Percentiles rank a stretch among this genome's conserved stretches.
Evolutionary conservation across 2,329 filamentous ascomycete genomes (phyloP).

Genomic region (Botrytis byssoidea): DNA sequence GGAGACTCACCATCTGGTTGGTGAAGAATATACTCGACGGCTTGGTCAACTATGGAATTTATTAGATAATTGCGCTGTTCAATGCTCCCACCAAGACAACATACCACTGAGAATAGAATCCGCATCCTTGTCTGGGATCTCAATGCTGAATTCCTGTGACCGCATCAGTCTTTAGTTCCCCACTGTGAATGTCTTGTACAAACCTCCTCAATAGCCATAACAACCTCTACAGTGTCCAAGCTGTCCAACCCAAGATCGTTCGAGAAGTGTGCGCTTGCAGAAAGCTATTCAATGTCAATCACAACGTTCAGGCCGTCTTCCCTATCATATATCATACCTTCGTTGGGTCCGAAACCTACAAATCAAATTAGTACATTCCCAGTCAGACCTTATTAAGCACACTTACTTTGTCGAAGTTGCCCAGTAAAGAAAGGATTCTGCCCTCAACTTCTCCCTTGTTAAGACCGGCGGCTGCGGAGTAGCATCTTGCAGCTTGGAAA

Average conservation of each 20-base stretch:
- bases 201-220: conserved; percentile 99
- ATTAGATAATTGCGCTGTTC: neutral
- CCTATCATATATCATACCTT: conserved; percentile 50
- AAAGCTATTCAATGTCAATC: conserved; percentile 61
- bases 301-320: conserved; percentile 19
- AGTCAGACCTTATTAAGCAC: neutral
- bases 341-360: conserved; percentile 64
- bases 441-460: conserved; percentile 83
- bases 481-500: conserved; percentile 74
- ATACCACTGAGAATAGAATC: conserved; percentile 74
- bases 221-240: conserved; percentile 97
- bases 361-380: conserved; percentile 29
- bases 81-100: conserved; percentile 37
- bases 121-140: conserved; percentile 78
- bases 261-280: conserved; percentile 80
- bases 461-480: conserved; percentile 78
- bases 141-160: conserved; percentile 64
- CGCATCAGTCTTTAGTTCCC: conserved; percentile 31
- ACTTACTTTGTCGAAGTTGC: conserved; percentile 94
- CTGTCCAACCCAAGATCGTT: conserved; percentile 97
- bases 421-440: conserved; percentile 86
- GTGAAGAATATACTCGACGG: conserved; percentile 70
- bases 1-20: conserved; percentile 67
- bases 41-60: conserved; percentile 62
- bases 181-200: conserved; percentile 19